Percentiles rank a stretch among this genome's conserved stretches.
Conservation (phyloP, 805 yeast genomes). For the Candida krabiensis region DNA sequence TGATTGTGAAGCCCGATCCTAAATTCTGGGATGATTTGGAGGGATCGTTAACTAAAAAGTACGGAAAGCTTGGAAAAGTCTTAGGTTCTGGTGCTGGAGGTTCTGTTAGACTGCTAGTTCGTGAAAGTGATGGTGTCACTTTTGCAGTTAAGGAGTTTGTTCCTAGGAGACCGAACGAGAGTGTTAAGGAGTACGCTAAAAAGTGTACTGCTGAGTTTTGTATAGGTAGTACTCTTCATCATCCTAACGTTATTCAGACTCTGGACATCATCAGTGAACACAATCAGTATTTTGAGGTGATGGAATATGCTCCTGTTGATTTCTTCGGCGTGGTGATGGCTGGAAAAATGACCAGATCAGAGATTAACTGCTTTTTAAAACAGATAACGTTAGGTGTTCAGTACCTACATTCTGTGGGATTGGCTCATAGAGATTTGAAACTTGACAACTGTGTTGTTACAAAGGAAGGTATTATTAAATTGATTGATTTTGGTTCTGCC, state of each 20-base stretch:
- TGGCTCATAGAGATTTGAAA: slow-evolving; percentile 82
- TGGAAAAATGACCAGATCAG: slow-evolving; percentile 77
- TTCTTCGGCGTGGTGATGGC: slow-evolving; percentile 88
- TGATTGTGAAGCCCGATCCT: slow-evolving; percentile 38
- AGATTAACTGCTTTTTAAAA: slow-evolving; percentile 77
- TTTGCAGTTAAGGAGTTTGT: slow-evolving; percentile 86
- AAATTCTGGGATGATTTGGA: slow-evolving; percentile 49
- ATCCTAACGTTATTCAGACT: slow-evolving; percentile 78
- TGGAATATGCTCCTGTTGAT: slow-evolving; percentile 85
- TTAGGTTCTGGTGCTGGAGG: slow-evolving; percentile 91
- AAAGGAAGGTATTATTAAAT: slow-evolving; percentile 67
- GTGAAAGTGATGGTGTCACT: slow-evolving; percentile 67
- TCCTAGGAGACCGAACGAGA: slow-evolving; percentile 67
- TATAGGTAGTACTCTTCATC: slow-evolving; percentile 79
- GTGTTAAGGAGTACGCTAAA: slow-evolving; percentile 74
- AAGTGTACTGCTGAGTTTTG: slow-evolving; percentile 89
- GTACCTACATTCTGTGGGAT: slow-evolving; percentile 73
- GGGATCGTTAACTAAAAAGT: slow-evolving; percentile 55
- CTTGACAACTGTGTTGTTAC: slow-evolving; percentile 83
- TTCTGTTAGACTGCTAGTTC: slow-evolving; percentile 67
- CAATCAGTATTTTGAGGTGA: slow-evolving; percentile 73
- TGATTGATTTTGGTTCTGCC: slow-evolving; percentile 84
- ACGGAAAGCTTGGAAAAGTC: slow-evolving; percentile 72
- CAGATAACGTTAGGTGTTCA: slow-evolving; percentile 72
- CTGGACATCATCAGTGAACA: slow-evolving; percentile 70